phyloP scores from a whole-genome alignment of 2,329 filamentous ascomycete genomes.

The Colletotrichum simmondsii region DNA sequence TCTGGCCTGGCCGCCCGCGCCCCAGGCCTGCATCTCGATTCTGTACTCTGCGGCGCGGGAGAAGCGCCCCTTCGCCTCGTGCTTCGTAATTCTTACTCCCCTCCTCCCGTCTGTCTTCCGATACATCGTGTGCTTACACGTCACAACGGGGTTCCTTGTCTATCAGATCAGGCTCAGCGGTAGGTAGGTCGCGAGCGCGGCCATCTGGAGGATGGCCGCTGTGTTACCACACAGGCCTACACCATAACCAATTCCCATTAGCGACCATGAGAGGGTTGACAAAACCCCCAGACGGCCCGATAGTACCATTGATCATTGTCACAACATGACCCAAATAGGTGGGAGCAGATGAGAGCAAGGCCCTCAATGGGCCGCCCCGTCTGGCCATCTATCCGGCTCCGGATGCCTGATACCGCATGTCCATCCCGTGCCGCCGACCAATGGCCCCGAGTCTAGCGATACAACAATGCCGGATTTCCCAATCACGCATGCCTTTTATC shows the following conservation, averaged over 20 bases:
- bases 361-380: neutral
- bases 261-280: neutral
- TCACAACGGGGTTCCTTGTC: neutral
- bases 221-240: neutral
- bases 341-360: neutral
- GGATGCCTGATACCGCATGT: conserved; percentile 3
- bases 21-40: conserved; percentile 26
- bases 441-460: neutral
- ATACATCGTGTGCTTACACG: neutral
- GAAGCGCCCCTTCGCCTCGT: neutral
- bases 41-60: conserved; percentile 19
- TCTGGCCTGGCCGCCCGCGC: conserved; percentile 7
- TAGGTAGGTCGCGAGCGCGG: neutral
- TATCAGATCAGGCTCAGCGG: neutral
- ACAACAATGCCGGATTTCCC: neutral
- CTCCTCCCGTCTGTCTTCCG: neutral
- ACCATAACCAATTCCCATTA: neutral
- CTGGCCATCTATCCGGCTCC: conserved; percentile 9
- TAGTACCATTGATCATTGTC: neutral
- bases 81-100: neutral
- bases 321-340: too few species aligned
- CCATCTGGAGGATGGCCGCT: too few species aligned
- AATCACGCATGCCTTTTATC: neutral
- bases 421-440: neutral
- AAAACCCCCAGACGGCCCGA: too few species aligned